phyloP scores from a whole-genome alignment of 2,329 filamentous ascomycete genomes.

The Penicillium thymicola region DNA sequence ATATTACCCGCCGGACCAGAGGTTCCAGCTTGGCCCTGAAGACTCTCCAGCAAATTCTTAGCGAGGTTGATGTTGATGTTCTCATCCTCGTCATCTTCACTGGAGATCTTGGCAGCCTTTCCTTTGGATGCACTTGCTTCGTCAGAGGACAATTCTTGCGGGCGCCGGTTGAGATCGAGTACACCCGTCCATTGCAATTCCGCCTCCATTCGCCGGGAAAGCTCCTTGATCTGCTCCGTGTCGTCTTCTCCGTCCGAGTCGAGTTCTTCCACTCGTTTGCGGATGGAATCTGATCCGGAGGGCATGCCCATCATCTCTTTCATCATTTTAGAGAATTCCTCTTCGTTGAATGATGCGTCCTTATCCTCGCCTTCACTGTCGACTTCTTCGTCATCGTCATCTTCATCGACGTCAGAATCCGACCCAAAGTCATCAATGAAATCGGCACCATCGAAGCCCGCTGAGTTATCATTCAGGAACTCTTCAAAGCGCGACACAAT shows the following conservation, averaged over 20 bases:
- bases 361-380: constrained; percentile 67
- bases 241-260: constrained; percentile 54
- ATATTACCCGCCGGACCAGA: constrained; percentile 85
- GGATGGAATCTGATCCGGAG: constrained; percentile 33
- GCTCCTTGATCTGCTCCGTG: constrained; percentile 53
- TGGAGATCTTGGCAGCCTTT: constrained; percentile 24
- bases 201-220: constrained; percentile 47
- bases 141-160: constrained; percentile 14
- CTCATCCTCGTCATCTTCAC: constrained; percentile 51
- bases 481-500: constrained; percentile 93
- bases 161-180: constrained; percentile 37
- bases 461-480: constrained; percentile 82
- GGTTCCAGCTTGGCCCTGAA: constrained; percentile 84
- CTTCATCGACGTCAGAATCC: constrained; percentile 55
- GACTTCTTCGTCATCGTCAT: constrained; percentile 53
- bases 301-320: constrained; percentile 80
- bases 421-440: constrained; percentile 66
- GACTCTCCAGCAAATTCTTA: constrained; percentile 85
- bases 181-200: constrained; percentile 48
- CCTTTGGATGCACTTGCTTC: constrained; percentile 27
- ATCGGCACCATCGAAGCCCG: constrained; percentile 75
- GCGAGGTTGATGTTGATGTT: constrained; percentile 83
- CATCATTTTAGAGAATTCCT: constrained; percentile 84
- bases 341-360: constrained; percentile 77
- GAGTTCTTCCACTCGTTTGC: constrained; percentile 45